A percentile compares a stretch with the other conserved stretches of the same genome.
Conservation (phyloP, 345 rosid species). For the Cardamine resedifolia region DNA sequence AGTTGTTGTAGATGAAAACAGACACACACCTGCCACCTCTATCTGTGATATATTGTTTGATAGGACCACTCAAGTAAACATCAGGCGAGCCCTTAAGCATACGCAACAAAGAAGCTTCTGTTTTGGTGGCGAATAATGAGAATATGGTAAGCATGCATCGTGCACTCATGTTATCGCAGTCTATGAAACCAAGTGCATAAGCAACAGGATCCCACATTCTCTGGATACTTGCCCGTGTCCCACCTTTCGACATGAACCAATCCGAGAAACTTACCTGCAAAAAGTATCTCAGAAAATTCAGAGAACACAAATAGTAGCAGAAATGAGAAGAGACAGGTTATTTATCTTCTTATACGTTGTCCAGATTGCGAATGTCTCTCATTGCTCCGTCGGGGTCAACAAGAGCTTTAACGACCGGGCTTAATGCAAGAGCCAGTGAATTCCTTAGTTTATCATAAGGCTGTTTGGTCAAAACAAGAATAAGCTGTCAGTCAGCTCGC, state of each 20-base stretch:
- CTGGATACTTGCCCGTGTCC: conserved; percentile 80
- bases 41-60: conserved; percentile 79
- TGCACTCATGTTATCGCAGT: conserved; percentile 98
- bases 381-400: conserved; percentile 89
- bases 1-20: background rate
- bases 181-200: conserved; percentile 97
- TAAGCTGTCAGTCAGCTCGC: background rate
- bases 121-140: conserved; percentile 95
- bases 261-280: conserved; percentile 95
- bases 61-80: conserved; percentile 88
- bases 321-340: background rate
- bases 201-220: conserved; percentile 99
- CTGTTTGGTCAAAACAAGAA: conserved; percentile 43
- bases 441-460: conserved; percentile 93
- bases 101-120: conserved; percentile 96
- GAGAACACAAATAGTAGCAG: background rate
- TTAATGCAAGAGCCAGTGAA: conserved; percentile 88
- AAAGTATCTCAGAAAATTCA: conserved; percentile 13
- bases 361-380: conserved; percentile 82
- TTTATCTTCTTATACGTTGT: conserved; percentile 55
- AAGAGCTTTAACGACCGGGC: conserved; percentile 95
- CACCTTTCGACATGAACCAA: conserved; percentile 98
- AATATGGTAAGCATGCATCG: conserved; percentile 99
- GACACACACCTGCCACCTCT: conserved; percentile 74
- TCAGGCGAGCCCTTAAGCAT: conserved; percentile 99